Percentiles rank a stretch among this genome's conserved stretches.
These are phyloP conservation scores for Senecio squalidus DNA, from an alignment of 140 eudicot genomes.

Conservation along the genomic window DNA sequence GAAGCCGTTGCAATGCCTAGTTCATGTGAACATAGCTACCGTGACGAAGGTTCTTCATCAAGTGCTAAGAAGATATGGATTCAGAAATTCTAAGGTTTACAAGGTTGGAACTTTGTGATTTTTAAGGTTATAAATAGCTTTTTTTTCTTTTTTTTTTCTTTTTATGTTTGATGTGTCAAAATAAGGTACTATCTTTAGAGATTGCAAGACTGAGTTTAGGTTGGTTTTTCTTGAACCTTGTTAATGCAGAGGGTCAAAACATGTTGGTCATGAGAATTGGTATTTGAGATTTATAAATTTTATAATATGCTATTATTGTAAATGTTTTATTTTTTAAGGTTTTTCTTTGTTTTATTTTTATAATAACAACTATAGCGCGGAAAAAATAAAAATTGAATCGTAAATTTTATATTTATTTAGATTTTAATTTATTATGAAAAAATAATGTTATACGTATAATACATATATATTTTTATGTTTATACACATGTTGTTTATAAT, in stretches of 20 bases:
- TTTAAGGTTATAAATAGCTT: too few species aligned
- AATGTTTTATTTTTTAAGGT: not conserved
- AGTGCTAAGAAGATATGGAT: slow-evolving; percentile 5
- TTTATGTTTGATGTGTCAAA: not conserved
- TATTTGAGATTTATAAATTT: not conserved
- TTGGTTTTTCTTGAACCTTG: not conserved
- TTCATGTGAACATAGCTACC: not conserved
- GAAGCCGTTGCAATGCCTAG: slow-evolving; percentile 4
- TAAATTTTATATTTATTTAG: too few species aligned
- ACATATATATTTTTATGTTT: too few species aligned
- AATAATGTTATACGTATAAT: too few species aligned
- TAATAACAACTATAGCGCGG: too few species aligned
- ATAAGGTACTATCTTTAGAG: slow-evolving; percentile 6
- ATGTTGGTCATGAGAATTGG: not conserved
- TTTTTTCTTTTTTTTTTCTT: not conserved
- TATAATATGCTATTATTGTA: not conserved
- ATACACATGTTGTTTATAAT: too few species aligned
- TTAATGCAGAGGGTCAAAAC: not conserved
- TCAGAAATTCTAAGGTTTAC: not conserved
- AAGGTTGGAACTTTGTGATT: slow-evolving; percentile 10
- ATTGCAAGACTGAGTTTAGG: not conserved
- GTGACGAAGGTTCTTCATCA: not conserved
- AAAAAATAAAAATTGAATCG: too few species aligned
- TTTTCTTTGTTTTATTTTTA: not conserved
- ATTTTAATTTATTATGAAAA: too few species aligned